Evolutionary conservation across 352 stramenopile species (phyloP).

Genomic region (Globisporangium uncinulatum): DNA sequence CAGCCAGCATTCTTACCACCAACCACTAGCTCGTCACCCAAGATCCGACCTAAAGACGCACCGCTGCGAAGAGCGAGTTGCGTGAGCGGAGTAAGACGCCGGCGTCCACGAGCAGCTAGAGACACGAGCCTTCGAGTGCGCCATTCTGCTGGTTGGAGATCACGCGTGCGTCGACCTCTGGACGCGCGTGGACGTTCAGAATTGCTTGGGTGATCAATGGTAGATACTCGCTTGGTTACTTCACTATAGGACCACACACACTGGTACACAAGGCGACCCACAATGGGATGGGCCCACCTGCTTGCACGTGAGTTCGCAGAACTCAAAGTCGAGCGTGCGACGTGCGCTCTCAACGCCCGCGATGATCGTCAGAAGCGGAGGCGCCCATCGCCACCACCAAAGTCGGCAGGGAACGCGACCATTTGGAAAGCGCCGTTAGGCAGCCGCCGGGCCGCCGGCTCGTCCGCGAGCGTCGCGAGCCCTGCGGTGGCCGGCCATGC

Average conservation of each 20-base stretch:
- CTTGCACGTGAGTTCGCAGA: not conserved
- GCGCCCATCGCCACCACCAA: no score
- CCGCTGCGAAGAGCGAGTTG: not conserved
- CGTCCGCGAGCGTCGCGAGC: no score
- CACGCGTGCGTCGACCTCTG: not conserved
- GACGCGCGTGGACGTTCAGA: not conserved
- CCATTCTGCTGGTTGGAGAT: not conserved
- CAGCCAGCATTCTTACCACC: no score
- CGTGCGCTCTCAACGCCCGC: not conserved
- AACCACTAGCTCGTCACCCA: not conserved
- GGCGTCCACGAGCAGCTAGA: not conserved
- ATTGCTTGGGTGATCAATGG: not conserved
- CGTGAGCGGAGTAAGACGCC: not conserved
- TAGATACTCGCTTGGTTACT: not conserved
- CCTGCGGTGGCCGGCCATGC: no score
- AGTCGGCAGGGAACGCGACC: not conserved
- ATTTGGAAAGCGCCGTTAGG: no score
- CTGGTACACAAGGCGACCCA: no score
- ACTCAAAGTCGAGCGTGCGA: not conserved
- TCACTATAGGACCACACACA: not conserved
- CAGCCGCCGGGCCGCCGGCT: no score
- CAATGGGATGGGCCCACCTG: not conserved
- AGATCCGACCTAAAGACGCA: not conserved
- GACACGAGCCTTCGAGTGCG: not conserved
- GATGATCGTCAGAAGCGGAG: not conserved